phyloP scores from a whole-genome alignment of 2,329 filamentous ascomycete species.

The Aurifilum marmelostoma region DNA sequence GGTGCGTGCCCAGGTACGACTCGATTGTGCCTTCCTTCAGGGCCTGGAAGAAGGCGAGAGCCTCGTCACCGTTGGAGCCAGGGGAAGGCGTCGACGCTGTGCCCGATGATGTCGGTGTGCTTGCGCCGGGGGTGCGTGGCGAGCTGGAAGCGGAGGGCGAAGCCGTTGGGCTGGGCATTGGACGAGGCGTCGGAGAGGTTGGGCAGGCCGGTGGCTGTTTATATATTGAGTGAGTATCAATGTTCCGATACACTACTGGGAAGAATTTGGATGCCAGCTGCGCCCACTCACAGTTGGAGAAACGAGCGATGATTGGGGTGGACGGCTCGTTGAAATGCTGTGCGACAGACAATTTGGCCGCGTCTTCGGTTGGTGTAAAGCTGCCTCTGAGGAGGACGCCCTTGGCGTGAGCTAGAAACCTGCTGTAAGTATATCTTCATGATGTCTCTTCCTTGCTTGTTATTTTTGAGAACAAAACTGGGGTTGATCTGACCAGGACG shows the following conservation, averaged over 20 bases:
- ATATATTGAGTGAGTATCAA: too few species aligned
- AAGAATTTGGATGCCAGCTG: not conserved
- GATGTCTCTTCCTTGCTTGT: not conserved
- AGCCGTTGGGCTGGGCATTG: slow-evolving; percentile 51
- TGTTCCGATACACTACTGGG: too few species aligned
- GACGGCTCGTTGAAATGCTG: slow-evolving; percentile 50
- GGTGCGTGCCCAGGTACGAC: slow-evolving; percentile 49
- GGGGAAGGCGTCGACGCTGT: slow-evolving; percentile 57
- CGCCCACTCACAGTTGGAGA: slow-evolving; percentile 44
- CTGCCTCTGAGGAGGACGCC: slow-evolving; percentile 55
- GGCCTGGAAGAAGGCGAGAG: slow-evolving; percentile 52
- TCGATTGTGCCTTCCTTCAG: slow-evolving; percentile 43
- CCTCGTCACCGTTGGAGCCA: slow-evolving; percentile 55
- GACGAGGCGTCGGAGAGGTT: slow-evolving; percentile 52
- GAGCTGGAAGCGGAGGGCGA: slow-evolving; percentile 53
- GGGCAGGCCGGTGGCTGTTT: slow-evolving; percentile 51
- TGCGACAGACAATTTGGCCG: slow-evolving; percentile 49
- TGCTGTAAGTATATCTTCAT: not conserved
- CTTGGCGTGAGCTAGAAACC: slow-evolving; percentile 52
- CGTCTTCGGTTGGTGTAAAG: slow-evolving; percentile 52
- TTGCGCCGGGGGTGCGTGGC: slow-evolving; percentile 41
- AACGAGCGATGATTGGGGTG: slow-evolving; percentile 52
- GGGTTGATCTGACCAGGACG: slow-evolving; percentile 40
- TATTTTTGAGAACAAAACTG: too few species aligned
- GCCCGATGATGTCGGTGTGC: slow-evolving; percentile 61